These are phyloP conservation scores for Arthrobotrys entomopaga DNA, from an alignment of 2,329 filamentous ascomycete genomes.

Conservation along the genomic window DNA sequence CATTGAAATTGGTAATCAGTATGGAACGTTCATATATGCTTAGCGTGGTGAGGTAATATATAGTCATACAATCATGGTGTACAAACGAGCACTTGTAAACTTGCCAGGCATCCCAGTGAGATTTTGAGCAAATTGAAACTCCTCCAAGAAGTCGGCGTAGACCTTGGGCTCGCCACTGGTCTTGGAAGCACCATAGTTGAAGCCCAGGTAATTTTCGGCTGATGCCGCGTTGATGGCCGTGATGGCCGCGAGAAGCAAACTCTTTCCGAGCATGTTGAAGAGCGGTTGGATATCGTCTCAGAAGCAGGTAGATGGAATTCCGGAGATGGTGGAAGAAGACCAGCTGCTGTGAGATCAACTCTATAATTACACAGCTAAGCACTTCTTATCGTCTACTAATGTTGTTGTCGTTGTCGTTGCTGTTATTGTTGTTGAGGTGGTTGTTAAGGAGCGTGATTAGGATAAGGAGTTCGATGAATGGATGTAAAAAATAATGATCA, in stretches of 20 bases:
- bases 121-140: slow-evolving; percentile 73
- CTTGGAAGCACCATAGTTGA: slow-evolving; percentile 77
- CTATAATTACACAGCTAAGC: too few relatives aligned
- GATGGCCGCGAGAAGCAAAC: slow-evolving; percentile 60
- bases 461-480: slow-evolving; percentile 5
- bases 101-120: slow-evolving; percentile 71
- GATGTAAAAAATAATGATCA: not conserved
- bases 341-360: slow-evolving; percentile 21
- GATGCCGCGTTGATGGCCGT: slow-evolving; percentile 62
- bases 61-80: slow-evolving; percentile 72
- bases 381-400: too few relatives aligned
- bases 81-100: slow-evolving; percentile 77
- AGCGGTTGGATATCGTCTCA: too few relatives aligned
- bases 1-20: not conserved
- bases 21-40: slow-evolving; percentile 3
- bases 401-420: slow-evolving; percentile 6
- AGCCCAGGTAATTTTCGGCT: slow-evolving; percentile 67
- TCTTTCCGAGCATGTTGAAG: slow-evolving; percentile 42
- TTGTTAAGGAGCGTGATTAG: slow-evolving; percentile 8
- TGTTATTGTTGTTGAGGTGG: slow-evolving; percentile 10
- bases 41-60: not conserved
- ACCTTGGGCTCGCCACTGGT: slow-evolving; percentile 70
- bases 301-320: not conserved
- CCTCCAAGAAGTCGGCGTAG: slow-evolving; percentile 74
- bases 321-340: slow-evolving; percentile 25